phyloP scores from a whole-genome alignment of 2,329 filamentous ascomycete species.

The Stachybotrys chlorohalonatus region DNA sequence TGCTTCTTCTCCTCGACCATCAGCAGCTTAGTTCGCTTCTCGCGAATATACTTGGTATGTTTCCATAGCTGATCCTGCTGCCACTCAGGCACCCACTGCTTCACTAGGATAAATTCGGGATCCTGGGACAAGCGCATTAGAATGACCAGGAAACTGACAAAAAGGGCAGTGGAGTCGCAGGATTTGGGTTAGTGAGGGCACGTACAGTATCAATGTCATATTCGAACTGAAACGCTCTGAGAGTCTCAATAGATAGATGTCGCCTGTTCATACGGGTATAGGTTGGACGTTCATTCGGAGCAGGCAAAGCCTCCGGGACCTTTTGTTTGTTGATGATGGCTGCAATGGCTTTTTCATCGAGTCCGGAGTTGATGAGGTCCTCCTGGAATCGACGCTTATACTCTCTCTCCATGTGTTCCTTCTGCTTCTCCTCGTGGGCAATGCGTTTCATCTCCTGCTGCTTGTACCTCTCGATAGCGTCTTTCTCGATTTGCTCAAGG shows the following conservation, averaged over 20 bases:
- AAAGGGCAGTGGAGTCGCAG: background rate
- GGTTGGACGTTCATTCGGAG: slow-evolving; percentile 32
- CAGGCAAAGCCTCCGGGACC: slow-evolving; percentile 18
- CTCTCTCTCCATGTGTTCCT: slow-evolving; percentile 40
- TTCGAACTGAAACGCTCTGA: slow-evolving; percentile 45
- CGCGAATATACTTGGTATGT: slow-evolving; percentile 58
- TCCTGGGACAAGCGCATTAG: slow-evolving; percentile 38
- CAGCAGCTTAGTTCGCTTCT: slow-evolving; percentile 38
- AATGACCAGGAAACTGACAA: background rate
- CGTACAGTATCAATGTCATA: slow-evolving; percentile 49
- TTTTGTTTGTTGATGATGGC: slow-evolving; percentile 51
- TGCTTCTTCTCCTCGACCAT: slow-evolving; percentile 38
- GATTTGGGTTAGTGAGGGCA: slow-evolving; percentile 1
- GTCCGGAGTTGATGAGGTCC: slow-evolving; percentile 47
- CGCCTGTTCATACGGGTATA: slow-evolving; percentile 56
- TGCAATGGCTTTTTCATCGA: slow-evolving; percentile 49
- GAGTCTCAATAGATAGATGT: slow-evolving; percentile 53
- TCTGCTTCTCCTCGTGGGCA: slow-evolving; percentile 36
- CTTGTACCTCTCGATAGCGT: slow-evolving; percentile 43
- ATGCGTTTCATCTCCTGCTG: slow-evolving; percentile 36
- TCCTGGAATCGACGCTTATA: slow-evolving; percentile 48
- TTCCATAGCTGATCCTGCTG: slow-evolving; percentile 66
- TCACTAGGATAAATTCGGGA: slow-evolving; percentile 63
- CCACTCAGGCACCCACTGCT: slow-evolving; percentile 61
- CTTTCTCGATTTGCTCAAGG: slow-evolving; percentile 35